Evolutionary conservation across 2,329 filamentous ascomycete genomes (phyloP), one percentile per base, ranked within the genome.

Genomic region (Paecilomyces niveus): DNA sequence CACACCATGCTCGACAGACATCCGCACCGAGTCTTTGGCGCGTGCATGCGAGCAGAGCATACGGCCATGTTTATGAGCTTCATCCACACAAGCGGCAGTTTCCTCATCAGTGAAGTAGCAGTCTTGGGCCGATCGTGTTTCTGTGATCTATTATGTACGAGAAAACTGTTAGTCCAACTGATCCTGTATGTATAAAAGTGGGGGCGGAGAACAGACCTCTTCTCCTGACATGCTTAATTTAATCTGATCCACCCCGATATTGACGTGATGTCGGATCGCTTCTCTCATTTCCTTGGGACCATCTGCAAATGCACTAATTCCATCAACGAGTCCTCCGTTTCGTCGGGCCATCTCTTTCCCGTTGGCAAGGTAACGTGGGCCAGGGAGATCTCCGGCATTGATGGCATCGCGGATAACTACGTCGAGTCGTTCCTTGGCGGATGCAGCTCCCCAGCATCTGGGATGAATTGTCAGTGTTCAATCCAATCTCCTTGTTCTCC

Each of bases 331-430:
- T 11, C 78, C 79, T 0, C 79, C 80, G 57, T 76, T 76, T 18
- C 68, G 67, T 5, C 70, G 65, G 1, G 78, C 76, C 56, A 82
- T 80, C 63, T 83, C 80, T 59, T 77, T 74, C 0, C 74, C 77
- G 62, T 81, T 83, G 1, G 79, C 78, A 0, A 81, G 70, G 56
- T 73, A 79, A 15, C 79, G 69, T 2, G 79, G 80, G 0, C 79
- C 80, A 1, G 79, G 77, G 5, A 81, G 74, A 55, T 76, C 68
- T 0, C 79, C 80, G 1, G 72, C 71, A 33, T 81, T 81, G 61
- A 83, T 81, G 0, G 76, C 77, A 62, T 81, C 73, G 31, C 79
- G 68, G 51, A 81, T 73, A 1, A 80, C 80, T 13, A 76, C 63
- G 59, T 81, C 80, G 0, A 80, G 68, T 10, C 77, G 67, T 10